Evolutionary conservation across 2,329 filamentous ascomycete genomes (phyloP).

Genomic region (Herpotrichia juniperi): DNA sequence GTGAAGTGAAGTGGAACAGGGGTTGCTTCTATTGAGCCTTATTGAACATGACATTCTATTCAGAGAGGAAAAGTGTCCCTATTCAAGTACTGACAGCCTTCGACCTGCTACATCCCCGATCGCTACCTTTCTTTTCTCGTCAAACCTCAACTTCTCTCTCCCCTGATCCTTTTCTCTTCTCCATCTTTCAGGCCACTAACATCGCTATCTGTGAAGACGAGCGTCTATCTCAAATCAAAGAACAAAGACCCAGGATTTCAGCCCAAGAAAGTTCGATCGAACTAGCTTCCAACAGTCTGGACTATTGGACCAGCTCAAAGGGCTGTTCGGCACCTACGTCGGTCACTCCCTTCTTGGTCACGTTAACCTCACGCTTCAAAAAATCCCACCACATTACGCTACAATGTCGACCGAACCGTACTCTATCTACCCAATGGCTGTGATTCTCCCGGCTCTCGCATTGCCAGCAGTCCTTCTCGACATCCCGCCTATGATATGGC

Average conservation of each 20-base stretch:
- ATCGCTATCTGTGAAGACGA: background rate
- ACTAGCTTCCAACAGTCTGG: background rate
- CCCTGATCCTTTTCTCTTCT: background rate
- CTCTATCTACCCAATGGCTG: constrained; percentile 39
- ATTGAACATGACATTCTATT: constrained; percentile 12
- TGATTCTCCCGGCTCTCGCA: constrained; percentile 57
- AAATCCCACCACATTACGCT: background rate
- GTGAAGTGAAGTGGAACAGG: constrained; percentile 8
- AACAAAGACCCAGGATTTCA: background rate
- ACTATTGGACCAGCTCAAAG: background rate
- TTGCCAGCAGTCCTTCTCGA: constrained; percentile 59
- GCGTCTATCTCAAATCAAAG: background rate
- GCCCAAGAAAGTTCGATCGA: background rate
- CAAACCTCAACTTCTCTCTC: background rate
- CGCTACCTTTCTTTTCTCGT: background rate
- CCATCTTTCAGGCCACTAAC: background rate
- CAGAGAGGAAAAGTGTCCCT: background rate
- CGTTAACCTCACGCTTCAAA: background rate
- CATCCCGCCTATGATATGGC: constrained; percentile 64
- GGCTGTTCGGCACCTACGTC: background rate
- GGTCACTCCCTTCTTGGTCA: background rate
- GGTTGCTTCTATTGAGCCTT: constrained; percentile 12
- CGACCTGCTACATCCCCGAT: background rate
- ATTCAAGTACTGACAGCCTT: background rate
- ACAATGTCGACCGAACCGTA: constrained; percentile 10